A percentile compares a stretch with the other conserved stretches of the same genome.
These are phyloP conservation scores for Hypocreales sp. DNA, from an alignment of 2,329 filamentous ascomycete species.

Conservation along the genomic window DNA sequence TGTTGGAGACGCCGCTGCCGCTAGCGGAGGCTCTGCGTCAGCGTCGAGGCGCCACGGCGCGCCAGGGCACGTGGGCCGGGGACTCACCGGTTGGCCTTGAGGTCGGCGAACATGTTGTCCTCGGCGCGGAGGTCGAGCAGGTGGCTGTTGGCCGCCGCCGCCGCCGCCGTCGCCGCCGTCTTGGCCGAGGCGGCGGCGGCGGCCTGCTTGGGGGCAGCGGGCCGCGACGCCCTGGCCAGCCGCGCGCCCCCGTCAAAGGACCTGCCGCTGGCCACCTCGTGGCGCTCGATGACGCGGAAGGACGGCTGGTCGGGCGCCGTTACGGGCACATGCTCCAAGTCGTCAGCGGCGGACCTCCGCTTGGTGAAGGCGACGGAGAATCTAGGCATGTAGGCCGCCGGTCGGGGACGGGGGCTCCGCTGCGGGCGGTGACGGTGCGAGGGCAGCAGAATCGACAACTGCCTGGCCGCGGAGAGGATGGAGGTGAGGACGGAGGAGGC, in stretches of 20 bases:
- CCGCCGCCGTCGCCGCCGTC: too few relatives aligned
- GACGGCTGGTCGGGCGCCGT: conserved; percentile 29
- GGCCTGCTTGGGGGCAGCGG: conserved; percentile 19
- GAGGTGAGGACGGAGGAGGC: neutral
- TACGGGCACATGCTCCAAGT: conserved; percentile 33
- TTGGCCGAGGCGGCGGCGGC: too few relatives aligned
- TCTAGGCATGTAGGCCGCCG: conserved; percentile 40
- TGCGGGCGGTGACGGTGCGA: too few relatives aligned
- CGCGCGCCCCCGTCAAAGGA: conserved; percentile 35
- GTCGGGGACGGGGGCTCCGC: conserved; percentile 4
- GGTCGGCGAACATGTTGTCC: conserved; percentile 42
- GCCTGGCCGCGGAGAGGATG: too few relatives aligned
- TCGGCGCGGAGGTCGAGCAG: conserved; percentile 27
- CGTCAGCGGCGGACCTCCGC: conserved; percentile 44
- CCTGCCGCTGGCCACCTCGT: conserved; percentile 26
- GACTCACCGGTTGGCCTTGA: conserved; percentile 40
- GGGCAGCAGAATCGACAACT: too few relatives aligned
- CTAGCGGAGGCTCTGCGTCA: too few relatives aligned
- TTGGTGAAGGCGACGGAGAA: conserved; percentile 42
- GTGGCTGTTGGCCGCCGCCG: conserved; percentile 5
- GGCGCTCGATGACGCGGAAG: conserved; percentile 42
- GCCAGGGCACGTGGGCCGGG: too few relatives aligned
- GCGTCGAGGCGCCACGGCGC: too few relatives aligned
- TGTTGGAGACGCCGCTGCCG: conserved; percentile 45
- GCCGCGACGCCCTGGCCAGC: conserved; percentile 20